Evolutionary conservation across 345 rosid species (phyloP), one percentile per base, ranked within the genome.

Genomic region (Reutealis trisperma): DNA sequence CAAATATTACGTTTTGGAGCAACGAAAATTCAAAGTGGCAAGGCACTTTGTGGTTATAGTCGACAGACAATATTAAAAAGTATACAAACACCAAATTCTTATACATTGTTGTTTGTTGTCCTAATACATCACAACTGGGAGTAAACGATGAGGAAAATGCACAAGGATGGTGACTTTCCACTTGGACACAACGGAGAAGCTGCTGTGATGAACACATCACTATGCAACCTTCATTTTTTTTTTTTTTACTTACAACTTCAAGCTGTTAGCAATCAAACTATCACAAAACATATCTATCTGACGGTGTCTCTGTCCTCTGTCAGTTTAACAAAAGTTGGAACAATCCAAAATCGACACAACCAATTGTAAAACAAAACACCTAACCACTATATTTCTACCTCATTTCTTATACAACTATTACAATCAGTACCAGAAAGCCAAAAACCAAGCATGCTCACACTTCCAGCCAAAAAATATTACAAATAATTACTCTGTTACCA

Each of bases 241-340:
- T n/a, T n/a, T n/a, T n/a, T 75, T 76, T 88, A 83, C 87, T 82
- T 86, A 84, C 89, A 83, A 85, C 86, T 80, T 84, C 83, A 84
- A 82, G 79, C 83, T 52, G 93, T 91, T 84, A 89, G 90, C 82
- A 83, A 85, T 80, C 89, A 83, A 80, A 84, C 88, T 87, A 73
- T 74, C 79, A 78, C 86, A 81, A 78, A 78, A 78, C 86, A 67
- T 67, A 66, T 70, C 85, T 72, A 85, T 86, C 83, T 74, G 81
- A 77, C 25, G 52, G 76, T 60, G 67, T 64, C 44, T 37, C 41
- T 37, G 41, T 78, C 70, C 70, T 76, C 73, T n/a, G 82, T 71
- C 82, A 80, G 91, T 84, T 67, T 84, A 80, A 79, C 77, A 82
- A 84, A 81, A 83, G 84, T 79, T 61, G 79, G 77, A 82, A 79